Evolutionary conservation across 2,329 filamentous ascomycete genomes (phyloP).

Genomic region (Sporothrix euskadiensis): DNA sequence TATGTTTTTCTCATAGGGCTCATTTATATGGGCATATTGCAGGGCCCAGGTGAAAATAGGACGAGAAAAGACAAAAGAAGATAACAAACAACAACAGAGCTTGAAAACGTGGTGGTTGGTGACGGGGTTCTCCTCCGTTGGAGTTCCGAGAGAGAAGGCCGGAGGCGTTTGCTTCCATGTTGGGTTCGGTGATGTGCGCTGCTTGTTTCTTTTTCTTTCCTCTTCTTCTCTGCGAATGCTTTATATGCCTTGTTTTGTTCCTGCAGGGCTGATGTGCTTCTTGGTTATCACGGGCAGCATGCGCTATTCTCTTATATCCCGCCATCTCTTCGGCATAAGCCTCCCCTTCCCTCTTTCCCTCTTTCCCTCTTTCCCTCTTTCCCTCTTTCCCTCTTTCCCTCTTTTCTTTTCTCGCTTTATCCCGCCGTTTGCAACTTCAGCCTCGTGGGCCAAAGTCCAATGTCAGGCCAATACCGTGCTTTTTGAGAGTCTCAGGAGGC

Average conservation of each 20-base stretch:
- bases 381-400: neutral
- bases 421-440: neutral
- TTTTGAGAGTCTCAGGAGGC: neutral
- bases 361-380: neutral
- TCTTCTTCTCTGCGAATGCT: neutral
- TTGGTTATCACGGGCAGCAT: neutral
- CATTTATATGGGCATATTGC: too few relatives aligned
- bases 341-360: neutral
- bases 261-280: neutral
- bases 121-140: neutral
- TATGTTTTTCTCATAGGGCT: neutral
- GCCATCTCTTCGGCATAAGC: neutral
- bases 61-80: neutral
- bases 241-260: neutral
- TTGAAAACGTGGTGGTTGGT: neutral
- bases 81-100: too few relatives aligned
- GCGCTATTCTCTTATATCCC: neutral
- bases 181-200: neutral
- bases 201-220: neutral
- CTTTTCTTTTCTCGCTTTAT: conserved; percentile 2
- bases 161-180: neutral
- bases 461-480: neutral
- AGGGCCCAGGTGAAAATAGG: neutral
- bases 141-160: neutral
- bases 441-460: neutral